Evolutionary conservation across 257 asterid genomes (phyloP).

Genomic region (Henckelia pumila): DNA sequence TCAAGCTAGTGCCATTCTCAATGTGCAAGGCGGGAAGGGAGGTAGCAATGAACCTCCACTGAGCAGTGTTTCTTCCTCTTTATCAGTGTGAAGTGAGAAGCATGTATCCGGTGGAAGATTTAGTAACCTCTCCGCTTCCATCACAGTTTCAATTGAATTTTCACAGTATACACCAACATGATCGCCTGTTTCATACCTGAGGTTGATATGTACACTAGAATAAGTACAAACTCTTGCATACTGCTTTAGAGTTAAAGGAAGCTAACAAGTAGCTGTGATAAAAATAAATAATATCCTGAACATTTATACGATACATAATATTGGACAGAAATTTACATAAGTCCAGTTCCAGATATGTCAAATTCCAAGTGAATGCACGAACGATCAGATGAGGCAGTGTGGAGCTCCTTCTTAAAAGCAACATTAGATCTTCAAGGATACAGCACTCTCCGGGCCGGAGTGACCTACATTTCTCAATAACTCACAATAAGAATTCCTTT

Average conservation of each 20-base stretch:
- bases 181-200: slow-evolving; percentile 96
- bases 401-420: slow-evolving; percentile 90
- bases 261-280: background rate
- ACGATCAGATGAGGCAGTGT: slow-evolving; percentile 86
- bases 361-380: slow-evolving; percentile 97
- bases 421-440: slow-evolving; percentile 59
- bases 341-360: slow-evolving; percentile 89
- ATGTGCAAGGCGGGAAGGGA: slow-evolving; percentile 89
- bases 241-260: background rate
- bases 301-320: background rate
- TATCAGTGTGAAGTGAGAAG: slow-evolving; percentile 77
- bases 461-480: background rate
- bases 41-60: slow-evolving; percentile 68
- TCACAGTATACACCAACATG: slow-evolving; percentile 98
- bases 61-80: slow-evolving; percentile 75
- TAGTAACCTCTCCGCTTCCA: slow-evolving; percentile 81
- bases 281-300: background rate
- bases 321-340: slow-evolving; percentile 49
- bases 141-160: slow-evolving; percentile 73
- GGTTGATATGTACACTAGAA: slow-evolving; percentile 16
- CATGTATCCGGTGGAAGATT: slow-evolving; percentile 65
- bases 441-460: background rate
- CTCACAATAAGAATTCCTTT: background rate
- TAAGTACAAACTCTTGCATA: slow-evolving; percentile 13
- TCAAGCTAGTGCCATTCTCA: slow-evolving; percentile 74